A percentile compares a stretch with the other conserved stretches of the same genome.
Evolutionary conservation across 371 early-diverging fungal genomes (phyloP).

Genomic region (Circinella minor): DNA sequence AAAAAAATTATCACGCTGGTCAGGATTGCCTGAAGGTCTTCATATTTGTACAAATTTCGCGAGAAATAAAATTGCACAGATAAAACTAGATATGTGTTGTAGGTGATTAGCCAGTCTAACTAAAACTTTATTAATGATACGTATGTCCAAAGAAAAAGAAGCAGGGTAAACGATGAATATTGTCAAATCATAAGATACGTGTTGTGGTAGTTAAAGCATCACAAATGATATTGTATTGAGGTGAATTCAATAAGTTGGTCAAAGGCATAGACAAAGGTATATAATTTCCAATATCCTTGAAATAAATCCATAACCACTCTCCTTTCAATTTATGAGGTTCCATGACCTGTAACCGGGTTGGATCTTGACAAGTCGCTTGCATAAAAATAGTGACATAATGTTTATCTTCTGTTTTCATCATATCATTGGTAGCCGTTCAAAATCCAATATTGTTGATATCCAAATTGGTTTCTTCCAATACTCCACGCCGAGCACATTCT

Average conservation of each 20-base stretch:
- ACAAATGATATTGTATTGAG: neutral
- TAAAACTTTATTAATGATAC: too few relatives aligned
- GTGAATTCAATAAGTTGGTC: constrained; percentile 7
- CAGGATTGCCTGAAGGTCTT: too few relatives aligned
- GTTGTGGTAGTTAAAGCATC: neutral
- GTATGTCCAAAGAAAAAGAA: too few relatives aligned
- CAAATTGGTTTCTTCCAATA: constrained; percentile 64
- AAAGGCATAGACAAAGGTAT: constrained; percentile 53
- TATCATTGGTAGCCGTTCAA: constrained; percentile 61
- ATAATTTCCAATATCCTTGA: constrained; percentile 40
- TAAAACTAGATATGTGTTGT: too few relatives aligned
- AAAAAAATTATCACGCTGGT: too few relatives aligned
- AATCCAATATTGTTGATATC: constrained; percentile 35
- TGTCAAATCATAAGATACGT: too few relatives aligned
- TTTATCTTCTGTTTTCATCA: constrained; percentile 55
- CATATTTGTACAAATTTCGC: too few relatives aligned
- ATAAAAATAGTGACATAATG: constrained; percentile 73
- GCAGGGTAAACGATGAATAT: too few relatives aligned
- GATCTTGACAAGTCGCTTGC: constrained; percentile 26
- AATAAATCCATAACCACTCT: constrained; percentile 59
- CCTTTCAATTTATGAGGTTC: constrained; percentile 65
- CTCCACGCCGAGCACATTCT: constrained; percentile 64
- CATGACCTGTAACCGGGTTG: constrained; percentile 39
- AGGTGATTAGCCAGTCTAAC: too few relatives aligned
- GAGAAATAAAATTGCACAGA: too few relatives aligned